These are phyloP conservation scores for Camelina laxa DNA, from an alignment of 345 rosid genomes.

Conservation along the genomic window DNA sequence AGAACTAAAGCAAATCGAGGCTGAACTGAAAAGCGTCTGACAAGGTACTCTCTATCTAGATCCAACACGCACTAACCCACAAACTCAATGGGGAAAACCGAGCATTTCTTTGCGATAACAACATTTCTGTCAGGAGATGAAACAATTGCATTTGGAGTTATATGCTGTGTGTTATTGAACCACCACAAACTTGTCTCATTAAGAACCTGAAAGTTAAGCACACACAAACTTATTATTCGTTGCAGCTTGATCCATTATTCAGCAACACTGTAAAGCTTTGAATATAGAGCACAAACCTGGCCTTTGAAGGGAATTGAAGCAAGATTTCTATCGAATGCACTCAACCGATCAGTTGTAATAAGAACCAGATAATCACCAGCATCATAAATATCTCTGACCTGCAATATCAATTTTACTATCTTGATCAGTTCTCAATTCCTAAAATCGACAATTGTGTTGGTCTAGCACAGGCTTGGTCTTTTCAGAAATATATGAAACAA, in stretches of 20 bases:
- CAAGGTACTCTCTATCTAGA: constrained; percentile 11
- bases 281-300: constrained; percentile 55
- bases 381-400: constrained; percentile 95
- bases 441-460: constrained; percentile 9
- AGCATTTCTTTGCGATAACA: constrained; percentile 89
- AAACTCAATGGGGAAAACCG: constrained; percentile 92
- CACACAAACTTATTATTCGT: background rate
- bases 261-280: background rate
- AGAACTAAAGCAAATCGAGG: constrained; percentile 22
- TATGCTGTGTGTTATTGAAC: constrained; percentile 75
- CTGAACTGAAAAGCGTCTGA: constrained; percentile 18
- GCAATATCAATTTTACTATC: constrained; percentile 24
- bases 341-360: constrained; percentile 87
- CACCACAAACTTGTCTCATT: constrained; percentile 97
- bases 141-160: constrained; percentile 75
- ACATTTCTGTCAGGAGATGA: constrained; percentile 87
- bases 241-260: background rate
- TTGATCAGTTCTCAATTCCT: background rate
- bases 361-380: constrained; percentile 85
- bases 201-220: constrained; percentile 66
- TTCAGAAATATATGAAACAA: background rate
- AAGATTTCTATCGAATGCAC: constrained; percentile 89
- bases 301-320: constrained; percentile 97
- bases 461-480: background rate
- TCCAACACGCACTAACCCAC: constrained; percentile 67